phyloP scores from a whole-genome alignment of 106 monocot species.

The Phalaenopsis aphrodite region DNA sequence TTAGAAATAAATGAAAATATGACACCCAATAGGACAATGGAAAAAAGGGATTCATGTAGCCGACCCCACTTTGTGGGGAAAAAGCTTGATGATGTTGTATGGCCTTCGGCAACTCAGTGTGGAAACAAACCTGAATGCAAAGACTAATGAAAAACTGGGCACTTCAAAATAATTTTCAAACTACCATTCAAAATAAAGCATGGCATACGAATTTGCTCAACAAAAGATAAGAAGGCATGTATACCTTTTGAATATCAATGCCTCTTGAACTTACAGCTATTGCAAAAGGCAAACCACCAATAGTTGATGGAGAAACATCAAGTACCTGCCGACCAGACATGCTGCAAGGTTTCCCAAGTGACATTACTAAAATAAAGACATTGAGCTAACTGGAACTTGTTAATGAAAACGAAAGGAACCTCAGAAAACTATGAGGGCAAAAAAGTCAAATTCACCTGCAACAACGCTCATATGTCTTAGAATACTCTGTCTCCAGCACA shows the following conservation, averaged over 20 bases:
- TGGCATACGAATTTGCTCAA: neutral
- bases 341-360: constrained; percentile 38
- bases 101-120: neutral
- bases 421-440: neutral
- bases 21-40: no score
- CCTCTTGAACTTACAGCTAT: constrained; percentile 81
- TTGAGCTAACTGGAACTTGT: neutral
- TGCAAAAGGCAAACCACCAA: constrained; percentile 77
- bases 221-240: neutral
- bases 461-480: constrained; percentile 72
- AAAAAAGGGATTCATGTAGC: no score
- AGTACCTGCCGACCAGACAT: constrained; percentile 82
- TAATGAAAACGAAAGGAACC: neutral
- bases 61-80: no score
- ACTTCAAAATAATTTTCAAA: neutral
- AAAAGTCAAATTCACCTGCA: constrained; percentile 32
- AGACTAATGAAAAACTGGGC: neutral
- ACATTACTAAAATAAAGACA: constrained; percentile 9
- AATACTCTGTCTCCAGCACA: constrained; percentile 71
- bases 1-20: no score
- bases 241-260: constrained; percentile 82
- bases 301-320: constrained; percentile 82
- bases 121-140: neutral
- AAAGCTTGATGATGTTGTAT: no score
- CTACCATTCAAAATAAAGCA: neutral